Conservation (phyloP, 371 early-diverging fungal genomes). For the Mycotypha africana region DNA sequence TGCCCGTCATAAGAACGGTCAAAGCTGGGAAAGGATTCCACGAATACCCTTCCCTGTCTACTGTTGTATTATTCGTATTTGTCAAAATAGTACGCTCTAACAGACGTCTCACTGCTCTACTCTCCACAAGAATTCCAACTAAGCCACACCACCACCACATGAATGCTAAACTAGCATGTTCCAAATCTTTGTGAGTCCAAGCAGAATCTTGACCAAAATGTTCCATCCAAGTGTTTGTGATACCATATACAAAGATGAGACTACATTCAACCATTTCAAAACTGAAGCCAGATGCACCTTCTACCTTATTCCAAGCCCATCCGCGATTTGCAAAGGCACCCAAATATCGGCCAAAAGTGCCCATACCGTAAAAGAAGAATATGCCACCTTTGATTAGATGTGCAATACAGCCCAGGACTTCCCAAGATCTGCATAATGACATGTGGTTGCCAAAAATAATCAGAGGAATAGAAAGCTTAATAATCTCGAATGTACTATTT, state of each 20-base stretch:
- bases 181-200: constrained; percentile 56
- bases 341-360: constrained; percentile 30
- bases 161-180: constrained; percentile 52
- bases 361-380: constrained; percentile 28
- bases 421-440: no score
- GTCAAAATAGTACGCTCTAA: constrained; percentile 16
- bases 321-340: constrained; percentile 32
- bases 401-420: constrained; percentile 29
- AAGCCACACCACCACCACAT: constrained; percentile 55
- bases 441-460: no score
- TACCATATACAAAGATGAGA: constrained; percentile 48
- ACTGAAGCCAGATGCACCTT: constrained; percentile 24
- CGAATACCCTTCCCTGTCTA: no score
- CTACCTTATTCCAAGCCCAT: constrained; percentile 34
- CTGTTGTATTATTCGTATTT: no score
- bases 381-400: constrained; percentile 37
- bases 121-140: constrained; percentile 41
- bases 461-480: no score
- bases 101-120: constrained; percentile 36
- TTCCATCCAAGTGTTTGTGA: constrained; percentile 55
- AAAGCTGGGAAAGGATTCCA: constrained; percentile 47
- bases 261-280: constrained; percentile 35
- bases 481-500: no score
- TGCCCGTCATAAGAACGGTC: constrained; percentile 48
- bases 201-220: constrained; percentile 41